Base-by-base conservation (phyloP, 441 rosid species). In the Eutrema salsugineum region DNA sequence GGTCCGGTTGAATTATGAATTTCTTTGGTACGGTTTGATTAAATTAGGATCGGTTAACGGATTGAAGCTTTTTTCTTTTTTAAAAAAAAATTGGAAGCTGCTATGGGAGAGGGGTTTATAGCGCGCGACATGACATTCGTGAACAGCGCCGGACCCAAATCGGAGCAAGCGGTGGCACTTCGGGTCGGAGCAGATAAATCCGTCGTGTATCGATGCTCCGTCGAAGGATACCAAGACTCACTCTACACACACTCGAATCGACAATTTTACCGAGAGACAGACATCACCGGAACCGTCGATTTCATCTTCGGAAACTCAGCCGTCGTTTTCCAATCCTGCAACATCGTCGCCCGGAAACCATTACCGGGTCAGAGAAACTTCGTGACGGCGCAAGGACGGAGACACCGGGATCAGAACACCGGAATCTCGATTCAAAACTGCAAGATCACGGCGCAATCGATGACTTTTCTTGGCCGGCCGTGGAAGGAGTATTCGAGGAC, bases 101-200 rank as follows among this genome's bases (percentile, higher is more conserved):
- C 77, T 0, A 77, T 72, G 80, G 87, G 79, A 16, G 81, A 79
- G 1, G 82, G 83, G 14, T 83, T 83, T 39, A 77, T 81, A 6
- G 83, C 84, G 2, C 73, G 81, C 3, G 84, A 79, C 75, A 79
- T 83, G 66, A 79, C 84, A 0, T 73, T 83, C 53, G 75, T 56
- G 54, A 83, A 81, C 80, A 79, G 40, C 12, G 84, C 84, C 9
- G 83, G 84, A 24, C 74, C 79, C 1, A 42, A 46, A 32, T 57
- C 78, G 51, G 77, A 61, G 24, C 83, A 83, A 57, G 87, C 87
- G 0, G 87, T 83, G n/a, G 83, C 87, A 1, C 84, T 83, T 6
- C 74, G 75, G 0, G 75, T 81, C 9, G 81, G 84, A 19, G 76
- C 79, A 1, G 83, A 83, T 27, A 81, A 69, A 27, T 68, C 80